Evolutionary conservation across 1,284 basidiomycete genomes (phyloP), one percentile per base, ranked within the genome.

Genomic region (Amylostereum areolatum): DNA sequence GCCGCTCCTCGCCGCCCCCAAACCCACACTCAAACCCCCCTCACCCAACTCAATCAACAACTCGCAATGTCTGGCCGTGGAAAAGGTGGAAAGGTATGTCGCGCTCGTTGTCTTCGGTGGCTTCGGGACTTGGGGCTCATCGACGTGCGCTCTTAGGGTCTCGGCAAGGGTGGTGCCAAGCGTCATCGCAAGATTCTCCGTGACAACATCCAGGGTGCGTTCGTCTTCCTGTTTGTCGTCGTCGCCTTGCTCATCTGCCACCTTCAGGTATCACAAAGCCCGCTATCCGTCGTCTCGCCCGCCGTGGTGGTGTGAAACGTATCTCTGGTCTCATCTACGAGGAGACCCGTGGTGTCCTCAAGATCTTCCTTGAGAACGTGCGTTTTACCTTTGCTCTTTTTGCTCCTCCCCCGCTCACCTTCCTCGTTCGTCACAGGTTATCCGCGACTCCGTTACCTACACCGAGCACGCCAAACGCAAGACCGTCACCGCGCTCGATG

Each of bases 381-480:
- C n/a, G n/a, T n/a, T n/a, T n/a, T n/a, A n/a, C n/a, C n/a, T n/a
- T n/a, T n/a, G n/a, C n/a, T n/a, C n/a, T n/a, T n/a, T n/a, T n/a
- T n/a, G n/a, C n/a, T n/a, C n/a, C n/a, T n/a, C n/a, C n/a, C n/a
- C n/a, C n/a, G n/a, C n/a, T n/a, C n/a, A n/a, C n/a, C n/a, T n/a
- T n/a, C n/a, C n/a, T n/a, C n/a, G n/a, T n/a, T n/a, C n/a, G n/a
- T n/a, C n/a, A n/a, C n/a, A n/a, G n/a, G n/a, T 89, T 63, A 87
- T 91, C 63, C 80, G 85, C 59, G 89, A 91, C 72, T 85, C 85
- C 39, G 86, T 91, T 64, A 86, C 83, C 57, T 91, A 92, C 76
- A 89, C 86, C 61, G 89, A 91, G 71, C 89, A 92, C 71, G 87
- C 89, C 60, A 92, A 92, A 75, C 83, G 85, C 58, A 90, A 90